Evolutionary conservation across 257 asterid genomes (phyloP).

Genomic region (Ilex asprella): DNA sequence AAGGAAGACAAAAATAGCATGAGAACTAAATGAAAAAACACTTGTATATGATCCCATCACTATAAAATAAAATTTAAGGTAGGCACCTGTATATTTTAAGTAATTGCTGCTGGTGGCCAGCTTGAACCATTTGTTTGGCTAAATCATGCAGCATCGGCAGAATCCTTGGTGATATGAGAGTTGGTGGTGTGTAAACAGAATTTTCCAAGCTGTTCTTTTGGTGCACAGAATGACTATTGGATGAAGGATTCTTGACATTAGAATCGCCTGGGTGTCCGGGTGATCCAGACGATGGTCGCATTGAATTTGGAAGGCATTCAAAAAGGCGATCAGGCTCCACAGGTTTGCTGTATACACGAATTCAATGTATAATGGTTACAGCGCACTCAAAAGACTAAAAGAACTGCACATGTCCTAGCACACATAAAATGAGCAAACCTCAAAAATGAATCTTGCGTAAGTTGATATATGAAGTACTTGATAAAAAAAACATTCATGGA

Average conservation of each 20-base stretch:
- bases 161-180: slow-evolving; percentile 86
- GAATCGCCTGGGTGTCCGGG: slow-evolving; percentile 55
- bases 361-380: background rate
- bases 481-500: too few relatives aligned
- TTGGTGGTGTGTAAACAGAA: slow-evolving; percentile 76
- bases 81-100: slow-evolving; percentile 71
- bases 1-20: too few relatives aligned
- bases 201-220: slow-evolving; percentile 43
- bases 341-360: slow-evolving; percentile 60
- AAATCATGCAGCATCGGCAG: slow-evolving; percentile 91
- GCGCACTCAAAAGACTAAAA: too few relatives aligned
- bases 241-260: slow-evolving; percentile 55
- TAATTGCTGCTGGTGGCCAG: slow-evolving; percentile 80
- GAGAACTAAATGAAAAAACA: too few relatives aligned
- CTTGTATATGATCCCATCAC: background rate
- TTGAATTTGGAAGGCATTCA: slow-evolving; percentile 96
- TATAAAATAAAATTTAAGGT: background rate
- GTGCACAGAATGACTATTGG: slow-evolving; percentile 63
- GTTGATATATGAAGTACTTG: too few relatives aligned
- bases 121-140: slow-evolving; percentile 90
- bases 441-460: too few relatives aligned
- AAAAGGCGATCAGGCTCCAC: slow-evolving; percentile 97
- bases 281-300: slow-evolving; percentile 91
- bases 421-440: too few relatives aligned
- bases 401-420: too few relatives aligned